Evolutionary conservation across 2,329 filamentous ascomycete species (phyloP).

Genomic region (Epichloe elymi): DNA sequence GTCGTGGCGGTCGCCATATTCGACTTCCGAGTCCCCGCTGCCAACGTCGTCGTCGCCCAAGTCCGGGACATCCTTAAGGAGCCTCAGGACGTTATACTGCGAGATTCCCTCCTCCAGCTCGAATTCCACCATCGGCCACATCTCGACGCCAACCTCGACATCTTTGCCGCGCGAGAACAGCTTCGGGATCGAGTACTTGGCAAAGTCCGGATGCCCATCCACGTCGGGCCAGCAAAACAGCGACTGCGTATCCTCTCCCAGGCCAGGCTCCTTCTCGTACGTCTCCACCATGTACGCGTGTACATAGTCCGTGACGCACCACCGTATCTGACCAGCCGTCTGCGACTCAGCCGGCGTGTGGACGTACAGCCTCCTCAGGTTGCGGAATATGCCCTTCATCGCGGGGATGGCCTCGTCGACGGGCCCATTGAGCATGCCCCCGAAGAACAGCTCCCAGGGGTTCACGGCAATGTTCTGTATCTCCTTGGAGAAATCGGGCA

Average conservation of each 20-base stretch:
- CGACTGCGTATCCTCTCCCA: slow-evolving; percentile 14
- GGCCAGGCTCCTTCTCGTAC: slow-evolving; percentile 12
- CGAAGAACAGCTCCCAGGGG: background rate
- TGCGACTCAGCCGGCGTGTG: background rate
- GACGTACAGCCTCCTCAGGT: slow-evolving; percentile 17
- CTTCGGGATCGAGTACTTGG: slow-evolving; percentile 12
- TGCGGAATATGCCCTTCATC: slow-evolving; percentile 9
- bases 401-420: slow-evolving; percentile 1
- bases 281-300: slow-evolving; percentile 16
- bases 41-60: slow-evolving; percentile 5
- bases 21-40: background rate
- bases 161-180: background rate
- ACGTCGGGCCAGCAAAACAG: slow-evolving; percentile 23
- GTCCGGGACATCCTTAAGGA: background rate
- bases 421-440: background rate
- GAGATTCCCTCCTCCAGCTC: slow-evolving; percentile 9
- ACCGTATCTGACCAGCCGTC: slow-evolving; percentile 11
- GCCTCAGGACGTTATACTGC: slow-evolving; percentile 9
- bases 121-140: slow-evolving; percentile 21
- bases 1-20: slow-evolving; percentile 5
- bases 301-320: slow-evolving; percentile 19
- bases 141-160: slow-evolving; percentile 8
- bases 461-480: slow-evolving; percentile 17
- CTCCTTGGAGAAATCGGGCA: slow-evolving; percentile 17
- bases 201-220: slow-evolving; percentile 16